Conservation (phyloP, 176 grass and related monocot species). For the Coix lacrymajobi region DNA sequence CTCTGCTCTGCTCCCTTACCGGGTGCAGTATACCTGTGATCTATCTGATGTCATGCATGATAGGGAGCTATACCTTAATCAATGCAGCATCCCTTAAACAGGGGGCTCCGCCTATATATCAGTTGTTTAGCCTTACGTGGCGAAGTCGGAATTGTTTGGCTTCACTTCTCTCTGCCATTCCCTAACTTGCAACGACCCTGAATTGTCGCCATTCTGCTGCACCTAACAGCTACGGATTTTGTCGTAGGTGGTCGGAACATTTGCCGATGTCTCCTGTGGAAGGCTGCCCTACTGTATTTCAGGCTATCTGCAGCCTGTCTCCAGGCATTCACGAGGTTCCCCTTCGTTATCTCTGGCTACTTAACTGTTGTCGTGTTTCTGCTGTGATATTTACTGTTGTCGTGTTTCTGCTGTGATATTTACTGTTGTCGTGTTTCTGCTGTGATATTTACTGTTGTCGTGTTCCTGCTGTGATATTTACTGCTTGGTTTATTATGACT, state of each 20-base stretch:
- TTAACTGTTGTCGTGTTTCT: neutral
- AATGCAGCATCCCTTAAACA: neutral
- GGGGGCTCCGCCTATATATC: neutral
- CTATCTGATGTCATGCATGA: neutral
- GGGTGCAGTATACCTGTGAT: neutral
- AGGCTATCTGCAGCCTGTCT: constrained; percentile 64
- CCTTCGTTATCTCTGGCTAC: neutral
- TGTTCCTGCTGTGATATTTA: neutral
- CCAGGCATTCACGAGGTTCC: constrained; percentile 78
- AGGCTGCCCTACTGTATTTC: constrained; percentile 80
- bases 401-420: neutral
- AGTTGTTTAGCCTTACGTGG: neutral
- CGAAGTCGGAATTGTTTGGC: neutral
- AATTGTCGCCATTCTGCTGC: neutral
- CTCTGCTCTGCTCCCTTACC: neutral
- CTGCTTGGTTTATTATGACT: neutral
- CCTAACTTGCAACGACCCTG: neutral
- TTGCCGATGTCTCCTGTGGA: constrained; percentile 89
- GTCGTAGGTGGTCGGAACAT: constrained; percentile 80
- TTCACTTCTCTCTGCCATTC: neutral
- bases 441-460: neutral
- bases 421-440: neutral
- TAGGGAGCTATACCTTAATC: neutral
- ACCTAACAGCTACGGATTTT: neutral
- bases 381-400: no score